Percentiles rank a stretch among this genome's conserved stretches.
phyloP scores from a whole-genome alignment of 805 yeast genomes.

The Lachancea sp. region DNA sequence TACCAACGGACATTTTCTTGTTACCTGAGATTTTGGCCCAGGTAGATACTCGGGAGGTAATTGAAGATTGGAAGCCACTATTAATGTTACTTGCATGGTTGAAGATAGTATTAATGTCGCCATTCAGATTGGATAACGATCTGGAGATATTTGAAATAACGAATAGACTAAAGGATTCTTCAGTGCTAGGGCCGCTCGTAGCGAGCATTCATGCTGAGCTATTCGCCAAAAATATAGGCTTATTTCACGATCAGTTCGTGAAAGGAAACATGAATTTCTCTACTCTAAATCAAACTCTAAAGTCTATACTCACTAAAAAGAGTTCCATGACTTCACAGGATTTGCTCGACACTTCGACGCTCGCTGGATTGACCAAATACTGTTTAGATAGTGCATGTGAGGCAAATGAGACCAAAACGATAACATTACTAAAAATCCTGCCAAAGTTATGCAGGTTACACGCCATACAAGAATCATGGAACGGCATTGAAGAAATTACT shows the following conservation, averaged over 20 bases:
- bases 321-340: background rate
- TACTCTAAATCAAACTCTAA: slow-evolving; percentile 18
- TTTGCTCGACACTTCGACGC: slow-evolving; percentile 5
- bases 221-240: slow-evolving; percentile 23
- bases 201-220: slow-evolving; percentile 30
- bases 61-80: slow-evolving; percentile 40
- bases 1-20: slow-evolving; percentile 52
- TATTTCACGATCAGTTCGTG: slow-evolving; percentile 8
- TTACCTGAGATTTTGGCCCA: slow-evolving; percentile 35
- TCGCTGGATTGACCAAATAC: slow-evolving; percentile 38
- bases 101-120: slow-evolving; percentile 60
- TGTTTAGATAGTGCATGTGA: slow-evolving; percentile 24
- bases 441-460: slow-evolving; percentile 25
- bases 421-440: slow-evolving; percentile 15
- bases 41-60: slow-evolving; percentile 14
- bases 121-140: slow-evolving; percentile 51
- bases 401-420: slow-evolving; percentile 5
- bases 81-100: slow-evolving; percentile 64
- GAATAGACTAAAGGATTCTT: slow-evolving; percentile 37
- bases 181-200: slow-evolving; percentile 34
- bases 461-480: slow-evolving; percentile 30
- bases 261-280: slow-evolving; percentile 15
- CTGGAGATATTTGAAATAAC: slow-evolving; percentile 35
- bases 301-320: slow-evolving; percentile 6
- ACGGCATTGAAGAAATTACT: slow-evolving; percentile 42